Evolutionary conservation across 2,329 filamentous ascomycete genomes (phyloP), one percentile per base, ranked within the genome.

Genomic region (Cryphonectria radicalis): DNA sequence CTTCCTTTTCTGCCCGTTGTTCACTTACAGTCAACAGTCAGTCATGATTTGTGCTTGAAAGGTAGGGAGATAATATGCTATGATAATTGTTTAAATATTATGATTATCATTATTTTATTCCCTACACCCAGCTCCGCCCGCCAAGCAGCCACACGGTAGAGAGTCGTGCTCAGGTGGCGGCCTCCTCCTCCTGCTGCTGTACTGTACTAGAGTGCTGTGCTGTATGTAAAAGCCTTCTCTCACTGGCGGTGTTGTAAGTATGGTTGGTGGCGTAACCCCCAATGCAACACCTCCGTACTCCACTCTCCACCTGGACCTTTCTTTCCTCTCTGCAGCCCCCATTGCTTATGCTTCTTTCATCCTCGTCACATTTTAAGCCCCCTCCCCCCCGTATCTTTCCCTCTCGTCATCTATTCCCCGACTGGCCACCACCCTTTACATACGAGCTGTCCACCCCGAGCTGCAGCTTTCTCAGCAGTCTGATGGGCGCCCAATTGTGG

Each of bases 371-470:
- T n/a, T n/a, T 4, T n/a, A 50, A 40, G 37, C 19, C 46, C 46
- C 46, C 46, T 8, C 53, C n/a, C 11, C 53, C 28, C 13, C 7
- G n/a, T n/a, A 10, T 50, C 55, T 28, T 2, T 17, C 2, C 25
- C 25, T 28, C 25, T 63, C 55, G 63, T 50, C 28, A 66, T 42
- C 22, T 32, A 19, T 35, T 67, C 22, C 35, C 42, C 65, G 67
- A 71, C 69, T 69, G 66, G 46, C 62, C 28, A 40, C 10, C 40
- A 10, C 78, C 74, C 63, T 79, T 83, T 68, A 86, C 82, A 76
- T 84, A 86, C 37, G 79, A 76, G 75, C 84, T 85, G 63, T 85
- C 83, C 78, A 86, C 80, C 14, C 84, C 84, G 68, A 85, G 76
- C 73, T 82, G 77, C 75, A 81, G 74, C 75, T 79, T 79, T 17